These are phyloP conservation scores for Coemansia sp. DNA, from an alignment of 192 early-diverging fungal species.

Conservation along the genomic window DNA sequence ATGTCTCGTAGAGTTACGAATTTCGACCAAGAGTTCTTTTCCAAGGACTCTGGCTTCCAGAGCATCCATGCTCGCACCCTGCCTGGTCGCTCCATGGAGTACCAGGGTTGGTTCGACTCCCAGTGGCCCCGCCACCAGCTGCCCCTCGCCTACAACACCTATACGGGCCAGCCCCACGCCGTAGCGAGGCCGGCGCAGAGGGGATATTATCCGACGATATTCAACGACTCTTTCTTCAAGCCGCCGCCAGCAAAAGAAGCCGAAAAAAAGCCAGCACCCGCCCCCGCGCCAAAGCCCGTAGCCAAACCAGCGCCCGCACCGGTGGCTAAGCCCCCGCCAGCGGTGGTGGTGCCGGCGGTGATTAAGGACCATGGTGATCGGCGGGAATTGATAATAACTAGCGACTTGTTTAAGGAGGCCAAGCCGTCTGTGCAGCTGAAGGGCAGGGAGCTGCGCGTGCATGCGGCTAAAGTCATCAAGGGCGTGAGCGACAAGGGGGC, in stretches of 20 bases:
- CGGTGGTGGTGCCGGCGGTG: not conserved
- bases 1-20: conserved; percentile 36
- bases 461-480: conserved; percentile 7
- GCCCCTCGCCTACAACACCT: conserved; percentile 6
- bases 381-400: conserved; percentile 20
- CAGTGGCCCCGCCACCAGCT: conserved; percentile 8
- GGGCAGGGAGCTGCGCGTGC: conserved; percentile 15
- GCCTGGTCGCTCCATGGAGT: conserved; percentile 23
- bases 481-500: not conserved
- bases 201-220: conserved; percentile 7
- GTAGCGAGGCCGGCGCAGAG: not conserved
- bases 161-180: not conserved
- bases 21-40: conserved; percentile 40
- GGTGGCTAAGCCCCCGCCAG: not conserved
- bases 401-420: conserved; percentile 18
- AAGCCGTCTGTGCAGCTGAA: conserved; percentile 27
- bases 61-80: conserved; percentile 27
- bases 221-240: conserved; percentile 17
- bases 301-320: not conserved
- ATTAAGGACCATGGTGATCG: conserved; percentile 15
- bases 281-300: not conserved
- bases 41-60: conserved; percentile 27
- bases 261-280: not conserved
- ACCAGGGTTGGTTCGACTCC: conserved; percentile 15
- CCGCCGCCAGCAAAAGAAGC: not conserved